Base-by-base conservation (phyloP, 2,329 filamentous ascomycete species). In the Monilinia aucupariae region DNA sequence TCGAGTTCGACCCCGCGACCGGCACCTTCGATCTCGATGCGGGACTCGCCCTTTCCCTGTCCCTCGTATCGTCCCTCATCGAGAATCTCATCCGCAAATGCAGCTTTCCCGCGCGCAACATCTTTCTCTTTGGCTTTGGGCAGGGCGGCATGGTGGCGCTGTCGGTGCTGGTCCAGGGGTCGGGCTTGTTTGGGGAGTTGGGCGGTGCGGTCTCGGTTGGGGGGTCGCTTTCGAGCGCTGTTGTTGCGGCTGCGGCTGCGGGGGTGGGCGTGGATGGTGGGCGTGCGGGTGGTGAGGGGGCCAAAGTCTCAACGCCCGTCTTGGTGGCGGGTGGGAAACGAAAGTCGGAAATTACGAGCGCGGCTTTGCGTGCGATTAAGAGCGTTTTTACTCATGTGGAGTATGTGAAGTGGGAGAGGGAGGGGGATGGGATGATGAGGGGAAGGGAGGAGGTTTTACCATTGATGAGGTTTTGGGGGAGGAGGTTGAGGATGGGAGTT, bases 381-480 rank as follows among this genome's bases (percentile, higher is more conserved):
- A 78, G 79, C 49, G 81, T 84, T 61, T 94, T 93, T 75, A 77
- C 80, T 67, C 80, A 85, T 70, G 85, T 91, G 27, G 81, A 85
- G 74, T 80, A 87, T 67, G 85, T 85, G 62, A 83, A 83, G 71
- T 94, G 90, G 85, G 83, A 81, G 71, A 85, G 87, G 72, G 75
- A 74, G 3, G 89, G 87, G 7, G 91, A 96, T 74, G 82, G 82
- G 1, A 96, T 97, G 92, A 91, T 92, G n/a, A 79, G 80, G 52
- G 88, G 82, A 73, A 81, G 88, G 60, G 91, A 96, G 13, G 92
- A 97, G 80, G 92, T 96, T 82, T 73, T 92, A 71, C 92, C 92
- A 0, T 82, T 97, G 65, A 97, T 97, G 91, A 85, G 88, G 71
- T 97, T 88, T 70, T 82, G 92, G 70, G 87, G 87, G 0, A 82